Conservation (phyloP, 1,284 basidiomycete species). For the Coniferiporia sulphurascens region DNA sequence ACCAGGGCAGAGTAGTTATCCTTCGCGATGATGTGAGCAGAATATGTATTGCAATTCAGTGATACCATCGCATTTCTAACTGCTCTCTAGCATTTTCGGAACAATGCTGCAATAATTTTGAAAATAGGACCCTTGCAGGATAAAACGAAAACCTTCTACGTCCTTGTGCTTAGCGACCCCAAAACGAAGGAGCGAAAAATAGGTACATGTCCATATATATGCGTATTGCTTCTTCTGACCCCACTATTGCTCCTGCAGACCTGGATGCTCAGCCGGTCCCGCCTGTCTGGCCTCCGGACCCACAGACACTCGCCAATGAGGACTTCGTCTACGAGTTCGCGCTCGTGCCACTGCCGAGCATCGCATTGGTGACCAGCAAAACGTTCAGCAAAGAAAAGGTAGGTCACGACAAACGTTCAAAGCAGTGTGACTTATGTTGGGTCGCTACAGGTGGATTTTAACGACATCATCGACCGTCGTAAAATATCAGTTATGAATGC, state of each 20-base stretch:
- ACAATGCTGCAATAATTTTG: slow-evolving; percentile 73
- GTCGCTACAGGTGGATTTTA: slow-evolving; percentile 59
- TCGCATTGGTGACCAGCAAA: slow-evolving; percentile 71
- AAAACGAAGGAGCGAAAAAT: slow-evolving; percentile 51
- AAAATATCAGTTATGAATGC: slow-evolving; percentile 60
- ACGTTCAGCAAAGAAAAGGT: slow-evolving; percentile 57
- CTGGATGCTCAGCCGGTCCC: slow-evolving; percentile 54
- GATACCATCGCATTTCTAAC: not conserved
- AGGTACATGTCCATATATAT: slow-evolving; percentile 36
- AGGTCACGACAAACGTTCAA: slow-evolving; percentile 17
- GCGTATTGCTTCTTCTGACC: not conserved
- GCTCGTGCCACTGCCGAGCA: slow-evolving; percentile 67
- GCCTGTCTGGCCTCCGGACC: slow-evolving; percentile 70
- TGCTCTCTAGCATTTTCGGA: slow-evolving; percentile 67
- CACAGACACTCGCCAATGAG: slow-evolving; percentile 39
- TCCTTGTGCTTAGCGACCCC: slow-evolving; percentile 73
- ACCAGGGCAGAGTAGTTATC: slow-evolving; percentile 77
- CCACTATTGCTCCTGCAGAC: slow-evolving; percentile 41
- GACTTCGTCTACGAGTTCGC: slow-evolving; percentile 68
- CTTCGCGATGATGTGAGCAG: slow-evolving; percentile 73
- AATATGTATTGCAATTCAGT: not conserved
- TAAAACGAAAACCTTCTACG: slow-evolving; percentile 57
- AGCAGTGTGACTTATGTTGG: slow-evolving; percentile 5
- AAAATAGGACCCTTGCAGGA: slow-evolving; percentile 61
- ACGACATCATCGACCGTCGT: slow-evolving; percentile 66